A percentile compares a stretch with the other conserved stretches of the same genome.
phyloP scores from a whole-genome alignment of 306 rosid species.

The Trichosanthes truncata region DNA sequence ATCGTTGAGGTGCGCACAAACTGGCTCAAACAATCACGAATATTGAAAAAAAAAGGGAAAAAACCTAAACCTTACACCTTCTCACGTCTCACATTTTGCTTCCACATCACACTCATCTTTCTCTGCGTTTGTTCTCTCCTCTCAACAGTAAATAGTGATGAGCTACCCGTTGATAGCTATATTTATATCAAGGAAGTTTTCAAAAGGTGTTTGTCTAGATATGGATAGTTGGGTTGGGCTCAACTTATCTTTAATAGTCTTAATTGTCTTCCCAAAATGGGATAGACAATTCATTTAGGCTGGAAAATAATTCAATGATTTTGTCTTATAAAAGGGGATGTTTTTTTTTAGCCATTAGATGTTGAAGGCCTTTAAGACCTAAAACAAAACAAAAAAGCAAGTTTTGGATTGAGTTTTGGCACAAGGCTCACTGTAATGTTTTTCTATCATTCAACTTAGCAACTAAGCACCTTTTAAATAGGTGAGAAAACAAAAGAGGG shows the following conservation, averaged over 20 bases:
- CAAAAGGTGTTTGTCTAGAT: neutral
- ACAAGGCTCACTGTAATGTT: too few species aligned
- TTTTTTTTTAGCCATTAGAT: neutral
- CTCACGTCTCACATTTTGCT: neutral
- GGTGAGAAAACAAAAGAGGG: too few species aligned
- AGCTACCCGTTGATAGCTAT: neutral
- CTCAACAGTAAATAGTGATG: too few species aligned
- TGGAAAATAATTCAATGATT: neutral
- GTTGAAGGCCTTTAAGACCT: neutral
- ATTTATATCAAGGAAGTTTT: neutral
- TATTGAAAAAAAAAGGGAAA: too few species aligned
- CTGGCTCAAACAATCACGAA: too few species aligned
- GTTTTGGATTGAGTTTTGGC: too few species aligned
- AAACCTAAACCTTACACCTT: neutral
- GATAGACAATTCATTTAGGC: too few species aligned
- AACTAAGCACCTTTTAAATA: too few species aligned
- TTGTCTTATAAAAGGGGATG: neutral
- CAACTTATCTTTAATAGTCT: neutral
- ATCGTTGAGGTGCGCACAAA: too few species aligned
- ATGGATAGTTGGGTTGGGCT: neutral
- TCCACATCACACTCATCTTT: neutral
- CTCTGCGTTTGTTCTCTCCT: neutral
- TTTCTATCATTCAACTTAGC: too few species aligned
- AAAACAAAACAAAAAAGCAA: neutral
- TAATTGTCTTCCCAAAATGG: neutral